Conservation (phyloP, 441 rosid genomes). For the Croton setiger region DNA sequence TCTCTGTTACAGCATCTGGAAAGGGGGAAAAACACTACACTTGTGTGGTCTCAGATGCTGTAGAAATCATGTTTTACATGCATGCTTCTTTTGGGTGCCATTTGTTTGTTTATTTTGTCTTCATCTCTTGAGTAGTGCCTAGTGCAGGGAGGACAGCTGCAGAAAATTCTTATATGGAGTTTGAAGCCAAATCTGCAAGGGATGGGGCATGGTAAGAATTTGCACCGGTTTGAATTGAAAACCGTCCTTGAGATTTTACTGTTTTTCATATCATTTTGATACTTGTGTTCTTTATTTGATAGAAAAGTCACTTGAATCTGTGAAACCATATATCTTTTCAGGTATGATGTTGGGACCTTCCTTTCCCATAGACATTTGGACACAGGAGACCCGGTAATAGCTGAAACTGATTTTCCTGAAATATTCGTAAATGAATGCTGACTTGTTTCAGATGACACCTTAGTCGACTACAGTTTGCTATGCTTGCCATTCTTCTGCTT, state of each 20-base stretch:
- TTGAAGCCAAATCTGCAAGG: constrained; percentile 92
- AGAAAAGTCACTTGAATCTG: constrained; percentile 5
- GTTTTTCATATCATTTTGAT: constrained; percentile 1
- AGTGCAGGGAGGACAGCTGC: constrained; percentile 51
- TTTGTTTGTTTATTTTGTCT: constrained; percentile 16
- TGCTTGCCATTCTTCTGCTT: not conserved
- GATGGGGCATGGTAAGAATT: constrained; percentile 92
- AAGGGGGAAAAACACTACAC: not conserved
- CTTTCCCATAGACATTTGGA: constrained; percentile 81
- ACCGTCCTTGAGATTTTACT: constrained; percentile 3
- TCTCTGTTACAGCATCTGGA: not conserved
- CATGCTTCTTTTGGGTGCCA: constrained; percentile 5
- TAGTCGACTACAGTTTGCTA: not conserved
- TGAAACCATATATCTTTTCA: constrained; percentile 24
- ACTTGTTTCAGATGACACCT: not conserved
- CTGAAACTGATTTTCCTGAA: constrained; percentile 8
- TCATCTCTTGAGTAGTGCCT: constrained; percentile 33
- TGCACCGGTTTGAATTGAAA: constrained; percentile 13
- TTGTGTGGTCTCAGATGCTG: not conserved
- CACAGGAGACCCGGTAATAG: constrained; percentile 76
- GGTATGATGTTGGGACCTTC: constrained; percentile 93
- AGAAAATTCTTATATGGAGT: constrained; percentile 69
- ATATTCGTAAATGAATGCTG: not conserved
- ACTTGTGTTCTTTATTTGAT: constrained; percentile 2
- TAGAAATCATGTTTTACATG: not conserved